Conservation (phyloP, 352 stramenopile genomes). For the Pythium apleroticum region DNA sequence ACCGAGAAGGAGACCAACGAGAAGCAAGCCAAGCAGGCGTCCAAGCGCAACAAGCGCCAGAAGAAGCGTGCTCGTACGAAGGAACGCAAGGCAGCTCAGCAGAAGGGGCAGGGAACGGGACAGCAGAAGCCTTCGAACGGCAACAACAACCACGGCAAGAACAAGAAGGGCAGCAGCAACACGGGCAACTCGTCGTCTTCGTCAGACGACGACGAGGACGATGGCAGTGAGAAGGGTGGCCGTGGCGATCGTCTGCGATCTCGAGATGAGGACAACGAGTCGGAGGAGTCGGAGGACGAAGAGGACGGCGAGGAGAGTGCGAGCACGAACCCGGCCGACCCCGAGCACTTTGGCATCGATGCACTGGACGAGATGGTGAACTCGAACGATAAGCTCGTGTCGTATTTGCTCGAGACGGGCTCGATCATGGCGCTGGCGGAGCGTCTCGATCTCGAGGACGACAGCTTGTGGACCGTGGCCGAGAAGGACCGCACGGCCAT, state of each 20-base stretch:
- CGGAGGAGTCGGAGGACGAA: conserved; percentile 39
- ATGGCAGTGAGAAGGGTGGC: conserved; percentile 17
- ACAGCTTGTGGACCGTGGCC: conserved; percentile 81
- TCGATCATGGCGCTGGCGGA: conserved; percentile 86
- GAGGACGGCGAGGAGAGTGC: conserved; percentile 33
- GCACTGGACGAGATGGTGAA: conserved; percentile 82
- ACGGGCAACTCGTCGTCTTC: conserved; percentile 37
- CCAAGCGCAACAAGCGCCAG: conserved; percentile 82
- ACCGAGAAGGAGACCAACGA: conserved; percentile 91
- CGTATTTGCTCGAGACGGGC: conserved; percentile 81
- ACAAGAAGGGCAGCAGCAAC: conserved; percentile 48
- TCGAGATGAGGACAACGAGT: conserved; percentile 44
- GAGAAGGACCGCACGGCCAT: conserved; percentile 86
- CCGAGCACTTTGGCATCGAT: conserved; percentile 29
- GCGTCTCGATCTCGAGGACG: conserved; percentile 78
- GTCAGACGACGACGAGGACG: conserved; percentile 53
- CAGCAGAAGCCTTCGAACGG: conserved; percentile 34
- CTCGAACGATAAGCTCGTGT: conserved; percentile 84
- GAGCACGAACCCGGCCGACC: conserved; percentile 29
- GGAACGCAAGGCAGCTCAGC: conserved; percentile 74
- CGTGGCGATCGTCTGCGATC: conserved; percentile 34
- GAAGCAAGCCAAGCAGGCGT: conserved; percentile 88
- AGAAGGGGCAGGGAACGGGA: conserved; percentile 19
- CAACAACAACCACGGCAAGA: conserved; percentile 28
- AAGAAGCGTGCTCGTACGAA: conserved; percentile 86